These are phyloP conservation scores for Tetracladium marchalianum DNA, from an alignment of 495 filamentous ascomycete genomes.

Conservation along the genomic window DNA sequence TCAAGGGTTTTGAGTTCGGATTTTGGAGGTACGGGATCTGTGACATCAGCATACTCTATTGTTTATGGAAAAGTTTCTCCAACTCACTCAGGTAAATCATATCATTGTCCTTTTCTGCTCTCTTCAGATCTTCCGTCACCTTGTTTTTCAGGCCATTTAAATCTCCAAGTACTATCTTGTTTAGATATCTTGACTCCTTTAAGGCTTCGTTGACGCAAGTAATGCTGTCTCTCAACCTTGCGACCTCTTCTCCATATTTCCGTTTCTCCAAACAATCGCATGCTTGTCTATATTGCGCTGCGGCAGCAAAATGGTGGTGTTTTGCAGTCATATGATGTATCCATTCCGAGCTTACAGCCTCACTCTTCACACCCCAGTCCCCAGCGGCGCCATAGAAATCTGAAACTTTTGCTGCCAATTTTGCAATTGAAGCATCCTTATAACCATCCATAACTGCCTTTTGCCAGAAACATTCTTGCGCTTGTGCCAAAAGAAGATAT, in stretches of 20 bases:
- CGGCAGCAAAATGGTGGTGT: constrained; percentile 94
- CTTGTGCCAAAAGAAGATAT: constrained; percentile 79
- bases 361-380: constrained; percentile 78
- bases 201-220: constrained; percentile 77
- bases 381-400: constrained; percentile 82
- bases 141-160: constrained; percentile 73
- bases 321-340: constrained; percentile 98
- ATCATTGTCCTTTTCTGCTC: constrained; percentile 95
- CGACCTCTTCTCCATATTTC: constrained; percentile 94
- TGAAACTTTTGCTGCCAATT: constrained; percentile 82
- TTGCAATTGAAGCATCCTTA: constrained; percentile 85
- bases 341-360: constrained; percentile 87
- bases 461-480: constrained; percentile 96
- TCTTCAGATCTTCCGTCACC: constrained; percentile 77
- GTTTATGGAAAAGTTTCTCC: constrained; percentile 15
- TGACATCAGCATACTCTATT: constrained; percentile 15
- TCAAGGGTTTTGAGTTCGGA: constrained; percentile 79
- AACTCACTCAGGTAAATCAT: constrained; percentile 67
- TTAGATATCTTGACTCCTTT: constrained; percentile 79
- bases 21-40: constrained; percentile 71
- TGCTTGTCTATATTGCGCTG: constrained; percentile 89
- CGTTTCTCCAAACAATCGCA: constrained; percentile 88
- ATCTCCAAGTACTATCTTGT: constrained; percentile 72
- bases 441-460: constrained; percentile 92
- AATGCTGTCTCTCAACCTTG: constrained; percentile 70